These are phyloP conservation scores for Pythium sp. DNA, from an alignment of 352 stramenopile species.

Conservation along the genomic window DNA sequence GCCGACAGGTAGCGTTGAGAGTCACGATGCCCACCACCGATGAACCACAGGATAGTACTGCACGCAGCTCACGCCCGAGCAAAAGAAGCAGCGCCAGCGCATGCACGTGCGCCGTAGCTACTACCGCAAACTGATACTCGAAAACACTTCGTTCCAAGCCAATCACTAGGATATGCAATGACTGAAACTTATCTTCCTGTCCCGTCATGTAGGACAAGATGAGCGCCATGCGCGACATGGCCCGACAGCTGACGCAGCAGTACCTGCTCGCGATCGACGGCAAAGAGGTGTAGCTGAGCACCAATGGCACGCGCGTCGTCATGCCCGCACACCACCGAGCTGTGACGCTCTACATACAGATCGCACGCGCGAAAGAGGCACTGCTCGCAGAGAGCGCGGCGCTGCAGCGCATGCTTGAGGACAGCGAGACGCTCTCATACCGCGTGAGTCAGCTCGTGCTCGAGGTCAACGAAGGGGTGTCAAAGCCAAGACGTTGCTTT, in stretches of 20 bases:
- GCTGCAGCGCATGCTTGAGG: slow-evolving; percentile 1
- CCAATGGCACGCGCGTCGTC: slow-evolving; percentile 13
- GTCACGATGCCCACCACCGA: neutral
- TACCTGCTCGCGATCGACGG: slow-evolving; percentile 25
- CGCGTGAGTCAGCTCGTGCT: slow-evolving; percentile 30
- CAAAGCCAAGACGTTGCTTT: neutral
- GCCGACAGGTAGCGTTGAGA: no score
- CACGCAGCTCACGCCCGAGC: slow-evolving; percentile 27
- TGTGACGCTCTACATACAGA: neutral
- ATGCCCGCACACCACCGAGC: slow-evolving; percentile 9
- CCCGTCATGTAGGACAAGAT: slow-evolving; percentile 28
- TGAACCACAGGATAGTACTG: neutral
- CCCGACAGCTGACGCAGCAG: slow-evolving; percentile 31
- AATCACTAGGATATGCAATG: no score
- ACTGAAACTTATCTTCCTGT: no score
- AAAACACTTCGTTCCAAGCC: neutral
- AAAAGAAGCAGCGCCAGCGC: slow-evolving; percentile 58
- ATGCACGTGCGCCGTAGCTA: slow-evolving; percentile 51
- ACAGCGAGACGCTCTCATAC: slow-evolving; percentile 21
- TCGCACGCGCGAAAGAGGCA: neutral
- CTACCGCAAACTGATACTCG: slow-evolving; percentile 37
- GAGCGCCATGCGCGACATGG: slow-evolving; percentile 31
- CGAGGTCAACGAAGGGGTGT: slow-evolving; percentile 26
- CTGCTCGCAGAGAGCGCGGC: neutral
- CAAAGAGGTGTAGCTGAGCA: neutral